Percentiles rank a stretch among this genome's conserved stretches.
phyloP scores from a whole-genome alignment of 176 grass and related monocot species.

The Olyra latifolia region DNA sequence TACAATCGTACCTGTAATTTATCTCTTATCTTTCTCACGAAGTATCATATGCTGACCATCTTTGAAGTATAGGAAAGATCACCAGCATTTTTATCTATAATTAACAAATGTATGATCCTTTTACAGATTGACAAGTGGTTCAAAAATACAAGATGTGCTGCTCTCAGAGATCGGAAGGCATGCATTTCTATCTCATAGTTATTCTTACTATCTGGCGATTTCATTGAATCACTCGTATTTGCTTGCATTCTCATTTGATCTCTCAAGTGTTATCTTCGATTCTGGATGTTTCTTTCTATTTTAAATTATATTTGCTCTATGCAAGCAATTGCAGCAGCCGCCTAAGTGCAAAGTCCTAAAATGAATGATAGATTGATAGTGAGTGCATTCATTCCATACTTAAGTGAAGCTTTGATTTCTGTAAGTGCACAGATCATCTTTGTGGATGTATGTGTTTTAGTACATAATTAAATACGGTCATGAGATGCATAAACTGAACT shows the following conservation, averaged over 20 bases:
- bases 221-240: conserved; percentile 10
- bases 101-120: conserved; percentile 30
- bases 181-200: conserved; percentile 40
- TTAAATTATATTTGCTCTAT: conserved; percentile 17
- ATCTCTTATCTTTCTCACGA: neutral
- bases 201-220: conserved; percentile 15
- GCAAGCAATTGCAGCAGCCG: neutral
- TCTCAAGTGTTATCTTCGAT: neutral
- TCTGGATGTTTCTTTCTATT: neutral
- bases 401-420: neutral
- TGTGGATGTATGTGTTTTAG: neutral
- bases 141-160: conserved; percentile 94
- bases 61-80: conserved; percentile 11
- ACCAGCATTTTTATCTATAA: neutral
- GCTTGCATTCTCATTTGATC: conserved; percentile 5
- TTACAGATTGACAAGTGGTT: conserved; percentile 93
- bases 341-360: neutral
- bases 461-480: neutral
- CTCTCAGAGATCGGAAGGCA: conserved; percentile 83
- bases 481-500: neutral
- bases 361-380: neutral
- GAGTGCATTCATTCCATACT: conserved; percentile 10
- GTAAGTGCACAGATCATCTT: neutral
- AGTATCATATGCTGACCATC: conserved; percentile 17
- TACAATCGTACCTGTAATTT: conserved; percentile 18